Evolutionary conservation across 768 basidiomycete genomes (phyloP), one percentile per base, ranked within the genome.

Genomic region (Termitomyces eurrhizus): DNA sequence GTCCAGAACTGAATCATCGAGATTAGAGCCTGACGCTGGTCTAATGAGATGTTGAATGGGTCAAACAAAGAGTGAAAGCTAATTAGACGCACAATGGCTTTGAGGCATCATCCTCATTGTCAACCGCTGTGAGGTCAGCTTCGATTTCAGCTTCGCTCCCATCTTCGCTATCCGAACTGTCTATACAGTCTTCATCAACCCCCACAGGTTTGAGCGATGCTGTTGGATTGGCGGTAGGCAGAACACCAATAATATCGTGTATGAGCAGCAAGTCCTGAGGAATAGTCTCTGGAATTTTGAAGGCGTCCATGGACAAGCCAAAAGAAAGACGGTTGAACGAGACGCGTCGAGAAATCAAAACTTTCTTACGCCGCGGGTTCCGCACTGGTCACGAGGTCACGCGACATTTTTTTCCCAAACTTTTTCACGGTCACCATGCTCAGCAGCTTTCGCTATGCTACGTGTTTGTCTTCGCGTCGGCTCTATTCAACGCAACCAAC

Each of bases 231-330:
- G 35, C 21, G 11, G 44, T 29, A 36, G 26, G 42, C 13, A 68
- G 58, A 7, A 68, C 68, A 18, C 84, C 86, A 59, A 92, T 73
- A 33, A 90, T 64, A 59, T 86, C 85, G 52, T 83, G 85, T 42
- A 92, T 92, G 45, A 92, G 78, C 42, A 90, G 77, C 24, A 93
- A 74, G 68, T 93, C 90, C 67, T 91, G 91, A 11, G 91, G 82
- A 21, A 90, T 73, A 21, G 65, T 67, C n/a, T 78, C 76, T 33
- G 90, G 90, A 9, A 83, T 67, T 66, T 83, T 85, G 78, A 90
- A 92, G 48, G 63, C 59, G 62, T 77, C 72, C 75, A 78, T 79
- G 61, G 58, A 61, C 58, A 57, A 32, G 35, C 35, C 37, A 42
- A 26, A 51, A 46, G 12, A 52, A 42, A 36, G 32, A 35, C 9